Percentiles rank a stretch among this genome's conserved stretches.
phyloP scores from a whole-genome alignment of 2,329 filamentous ascomycete species.

The Knoxdaviesia proteae region DNA sequence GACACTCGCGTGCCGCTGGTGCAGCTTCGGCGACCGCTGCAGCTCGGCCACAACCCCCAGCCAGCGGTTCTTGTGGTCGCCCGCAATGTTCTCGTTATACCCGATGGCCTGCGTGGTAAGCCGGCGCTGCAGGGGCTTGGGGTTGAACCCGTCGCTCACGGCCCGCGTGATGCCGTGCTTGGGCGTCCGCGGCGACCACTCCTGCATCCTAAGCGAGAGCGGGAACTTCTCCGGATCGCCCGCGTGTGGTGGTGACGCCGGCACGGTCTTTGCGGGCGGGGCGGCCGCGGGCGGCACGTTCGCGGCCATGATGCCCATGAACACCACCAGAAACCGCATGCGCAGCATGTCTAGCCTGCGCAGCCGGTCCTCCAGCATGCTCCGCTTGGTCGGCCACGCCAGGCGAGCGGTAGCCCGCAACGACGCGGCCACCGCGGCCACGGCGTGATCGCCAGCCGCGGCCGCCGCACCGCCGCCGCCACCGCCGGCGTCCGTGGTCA shows the following conservation, averaged over 20 bases:
- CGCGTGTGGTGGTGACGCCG: slow-evolving; percentile 8
- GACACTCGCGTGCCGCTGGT: slow-evolving; percentile 40
- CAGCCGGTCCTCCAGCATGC: slow-evolving; percentile 33
- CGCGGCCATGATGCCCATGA: slow-evolving; percentile 35
- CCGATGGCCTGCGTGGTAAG: slow-evolving; percentile 33
- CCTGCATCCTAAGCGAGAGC: neutral
- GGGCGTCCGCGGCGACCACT: slow-evolving; percentile 1
- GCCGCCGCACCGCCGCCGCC: no score
- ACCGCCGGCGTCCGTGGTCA: slow-evolving; percentile 22
- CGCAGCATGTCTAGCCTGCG: slow-evolving; percentile 37
- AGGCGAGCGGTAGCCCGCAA: slow-evolving; percentile 28
- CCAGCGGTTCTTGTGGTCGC: slow-evolving; percentile 31
- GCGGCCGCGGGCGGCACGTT: slow-evolving; percentile 9
- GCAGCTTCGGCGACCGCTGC: slow-evolving; percentile 37
- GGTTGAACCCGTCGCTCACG: slow-evolving; percentile 21
- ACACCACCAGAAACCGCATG: slow-evolving; percentile 43
- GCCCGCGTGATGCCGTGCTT: slow-evolving; percentile 14
- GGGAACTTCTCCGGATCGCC: slow-evolving; percentile 15
- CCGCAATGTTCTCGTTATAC: slow-evolving; percentile 25
- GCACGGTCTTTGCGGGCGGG: neutral
- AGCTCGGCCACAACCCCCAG: slow-evolving; percentile 41
- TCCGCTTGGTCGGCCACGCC: slow-evolving; percentile 35
- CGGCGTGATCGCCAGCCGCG: slow-evolving; percentile 7
- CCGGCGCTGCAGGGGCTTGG: slow-evolving; percentile 27
- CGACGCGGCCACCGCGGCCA: slow-evolving; percentile 9